Evolutionary conservation across 2,329 filamentous ascomycete species (phyloP).

Genomic region (Epichloe festucae): DNA sequence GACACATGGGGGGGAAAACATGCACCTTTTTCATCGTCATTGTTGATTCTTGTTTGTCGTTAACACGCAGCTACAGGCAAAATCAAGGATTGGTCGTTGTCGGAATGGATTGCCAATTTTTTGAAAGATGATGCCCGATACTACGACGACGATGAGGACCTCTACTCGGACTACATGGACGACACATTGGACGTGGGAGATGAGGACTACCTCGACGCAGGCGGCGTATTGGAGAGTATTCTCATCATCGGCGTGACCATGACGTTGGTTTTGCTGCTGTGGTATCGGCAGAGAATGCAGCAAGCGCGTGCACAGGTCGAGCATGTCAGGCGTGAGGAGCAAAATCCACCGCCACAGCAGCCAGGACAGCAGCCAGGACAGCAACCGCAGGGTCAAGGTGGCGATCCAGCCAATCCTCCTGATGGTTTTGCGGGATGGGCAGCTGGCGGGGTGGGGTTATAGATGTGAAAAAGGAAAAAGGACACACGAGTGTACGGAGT

Average conservation of each 20-base stretch:
- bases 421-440: conserved; percentile 24
- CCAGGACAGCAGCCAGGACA: conserved; percentile 4
- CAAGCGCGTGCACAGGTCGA: conserved; percentile 32
- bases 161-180: conserved; percentile 38
- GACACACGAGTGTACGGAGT: background rate
- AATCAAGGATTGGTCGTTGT: conserved; percentile 62
- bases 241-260: conserved; percentile 69
- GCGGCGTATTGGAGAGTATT: conserved; percentile 71
- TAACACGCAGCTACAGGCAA: conserved; percentile 36
- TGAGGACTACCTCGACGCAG: conserved; percentile 52
- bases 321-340: conserved; percentile 13
- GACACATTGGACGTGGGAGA: conserved; percentile 44
- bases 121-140: conserved; percentile 57
- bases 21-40: background rate
- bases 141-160: conserved; percentile 44
- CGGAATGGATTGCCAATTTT: conserved; percentile 81
- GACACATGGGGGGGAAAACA: background rate
- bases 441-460: conserved; percentile 23
- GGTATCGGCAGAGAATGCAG: conserved; percentile 64
- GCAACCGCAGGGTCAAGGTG: background rate
- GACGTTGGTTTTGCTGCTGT: conserved; percentile 64
- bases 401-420: conserved; percentile 7
- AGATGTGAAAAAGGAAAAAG: conserved; percentile 4
- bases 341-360: conserved; percentile 1
- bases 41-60: background rate